These are phyloP conservation scores for Naganishia onofrii DNA, from an alignment of 768 basidiomycete species.

Conservation along the genomic window DNA sequence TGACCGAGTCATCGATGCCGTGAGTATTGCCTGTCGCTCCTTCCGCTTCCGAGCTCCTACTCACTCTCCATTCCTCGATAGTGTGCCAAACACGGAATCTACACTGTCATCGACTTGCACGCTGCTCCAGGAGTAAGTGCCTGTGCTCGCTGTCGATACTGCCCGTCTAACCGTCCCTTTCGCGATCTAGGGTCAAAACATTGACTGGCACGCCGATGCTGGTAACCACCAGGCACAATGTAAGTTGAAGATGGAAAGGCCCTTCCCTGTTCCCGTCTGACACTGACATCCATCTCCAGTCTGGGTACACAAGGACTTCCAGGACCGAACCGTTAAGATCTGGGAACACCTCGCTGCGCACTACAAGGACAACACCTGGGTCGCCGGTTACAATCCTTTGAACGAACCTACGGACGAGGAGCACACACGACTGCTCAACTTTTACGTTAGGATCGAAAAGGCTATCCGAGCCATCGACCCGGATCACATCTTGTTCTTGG, in stretches of 20 bases:
- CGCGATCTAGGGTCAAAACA: conserved; percentile 45
- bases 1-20: conserved; percentile 69
- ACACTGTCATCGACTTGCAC: conserved; percentile 77
- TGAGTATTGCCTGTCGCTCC: conserved; percentile 22
- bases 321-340: conserved; percentile 72
- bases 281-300: conserved; percentile 53
- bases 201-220: conserved; percentile 73
- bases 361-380: conserved; percentile 75
- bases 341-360: conserved; percentile 74
- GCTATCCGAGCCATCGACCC: conserved; percentile 71
- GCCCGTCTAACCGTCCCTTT: background rate
- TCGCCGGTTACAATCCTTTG: conserved; percentile 80
- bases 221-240: conserved; percentile 37
- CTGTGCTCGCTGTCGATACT: background rate
- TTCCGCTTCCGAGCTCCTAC: background rate
- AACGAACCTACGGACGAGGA: conserved; percentile 77
- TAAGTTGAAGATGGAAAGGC: background rate
- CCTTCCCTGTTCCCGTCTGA: background rate
- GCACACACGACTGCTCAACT: conserved; percentile 64
- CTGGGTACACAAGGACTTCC: conserved; percentile 82
- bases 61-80: conserved; percentile 7
- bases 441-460: conserved; percentile 67
- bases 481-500: conserved; percentile 72
- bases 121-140: conserved; percentile 55
- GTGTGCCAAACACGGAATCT: conserved; percentile 71